Conservation (phyloP, 2,329 filamentous ascomycete genomes). For the Fusarium pilosicola region DNA sequence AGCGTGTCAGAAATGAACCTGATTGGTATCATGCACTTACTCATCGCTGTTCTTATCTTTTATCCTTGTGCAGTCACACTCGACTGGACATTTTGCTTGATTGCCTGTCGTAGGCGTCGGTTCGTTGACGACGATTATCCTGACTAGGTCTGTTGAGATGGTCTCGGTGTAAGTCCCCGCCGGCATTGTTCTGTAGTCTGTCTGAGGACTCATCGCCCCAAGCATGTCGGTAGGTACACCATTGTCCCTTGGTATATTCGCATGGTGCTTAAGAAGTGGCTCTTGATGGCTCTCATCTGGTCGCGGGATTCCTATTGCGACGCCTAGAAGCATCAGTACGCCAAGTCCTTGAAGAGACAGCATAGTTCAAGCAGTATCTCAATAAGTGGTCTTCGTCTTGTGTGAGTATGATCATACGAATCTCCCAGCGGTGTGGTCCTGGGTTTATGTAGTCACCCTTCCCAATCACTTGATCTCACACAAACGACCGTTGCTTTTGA, state of each 20-base stretch:
- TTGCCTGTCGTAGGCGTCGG: slow-evolving; percentile 17
- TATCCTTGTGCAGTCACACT: slow-evolving; percentile 45
- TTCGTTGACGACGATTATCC: slow-evolving; percentile 34
- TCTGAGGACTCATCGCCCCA: background rate
- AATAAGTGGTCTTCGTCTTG: background rate
- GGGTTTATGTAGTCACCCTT: slow-evolving; percentile 31
- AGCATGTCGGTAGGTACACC: background rate
- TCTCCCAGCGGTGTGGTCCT: slow-evolving; percentile 7
- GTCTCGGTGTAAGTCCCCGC: slow-evolving; percentile 41
- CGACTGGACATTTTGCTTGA: slow-evolving; percentile 16
- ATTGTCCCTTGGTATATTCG: background rate
- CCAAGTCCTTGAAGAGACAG: background rate
- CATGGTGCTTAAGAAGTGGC: background rate
- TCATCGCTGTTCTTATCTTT: slow-evolving; percentile 40
- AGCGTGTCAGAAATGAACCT: background rate
- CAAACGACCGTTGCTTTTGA: background rate
- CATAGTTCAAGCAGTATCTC: background rate
- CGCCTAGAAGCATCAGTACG: background rate
- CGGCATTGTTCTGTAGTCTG: slow-evolving; percentile 41
- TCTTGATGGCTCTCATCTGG: background rate
- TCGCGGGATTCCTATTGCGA: background rate
- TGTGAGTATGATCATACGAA: background rate
- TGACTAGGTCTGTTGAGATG: slow-evolving; percentile 16
- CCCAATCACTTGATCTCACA: background rate
- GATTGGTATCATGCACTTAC: slow-evolving; percentile 14